Base-by-base conservation (phyloP, 2,329 filamentous ascomycete genomes). In the Teratosphaeriaceae sp. region DNA sequence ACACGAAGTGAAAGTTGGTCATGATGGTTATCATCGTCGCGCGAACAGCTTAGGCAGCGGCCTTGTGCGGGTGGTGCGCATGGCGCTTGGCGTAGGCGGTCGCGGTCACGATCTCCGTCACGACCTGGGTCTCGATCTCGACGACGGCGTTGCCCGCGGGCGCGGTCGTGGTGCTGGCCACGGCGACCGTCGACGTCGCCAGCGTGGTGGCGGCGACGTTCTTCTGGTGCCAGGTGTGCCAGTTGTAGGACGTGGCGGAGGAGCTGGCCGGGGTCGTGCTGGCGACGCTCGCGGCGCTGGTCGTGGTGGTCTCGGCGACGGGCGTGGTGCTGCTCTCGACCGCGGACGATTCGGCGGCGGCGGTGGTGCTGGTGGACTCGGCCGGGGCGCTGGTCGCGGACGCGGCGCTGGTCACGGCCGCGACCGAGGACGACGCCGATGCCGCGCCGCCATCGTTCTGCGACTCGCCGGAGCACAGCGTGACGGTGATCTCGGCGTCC, bases 401-500 rank as follows among this genome's bases (percentile, higher is more conserved):
- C 3, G 44, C 43, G 36, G 33, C 15, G 42, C 38, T 41, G 16
- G 21, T 45, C n/a, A 33, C 33, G 23, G 46, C 35, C 19, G 43
- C 44, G 27, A 23, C 45, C 15, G 49, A 47, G 13, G 38, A 41
- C 20, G 37, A 40, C 11, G 44, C 38, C n/a, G 41, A 42, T 9
- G 49, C 40, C n/a, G 41, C 40, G 22, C 15, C 26, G 33, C 40
- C 46, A 24, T 50, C 46, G 43, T 48, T 42, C 31, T 51, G 41
- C 18, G 35, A 42, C 44, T 53, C 50, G 38, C 57, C 58, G 38
- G 61, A 61, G 58, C 62, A 65, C 29, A 65, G 55, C 26, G 56
- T 58, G 45, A 65, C 60, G 20, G 58, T 64, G 53, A 65, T 61
- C 47, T 48, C 50, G 27, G 58, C 45, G 40, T 57, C 52, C 18